A percentile compares a stretch with the other conserved stretches of the same genome.
Evolutionary conservation across 1,284 basidiomycete genomes (phyloP).

Genomic region (Cystobasidium slooffiae): DNA sequence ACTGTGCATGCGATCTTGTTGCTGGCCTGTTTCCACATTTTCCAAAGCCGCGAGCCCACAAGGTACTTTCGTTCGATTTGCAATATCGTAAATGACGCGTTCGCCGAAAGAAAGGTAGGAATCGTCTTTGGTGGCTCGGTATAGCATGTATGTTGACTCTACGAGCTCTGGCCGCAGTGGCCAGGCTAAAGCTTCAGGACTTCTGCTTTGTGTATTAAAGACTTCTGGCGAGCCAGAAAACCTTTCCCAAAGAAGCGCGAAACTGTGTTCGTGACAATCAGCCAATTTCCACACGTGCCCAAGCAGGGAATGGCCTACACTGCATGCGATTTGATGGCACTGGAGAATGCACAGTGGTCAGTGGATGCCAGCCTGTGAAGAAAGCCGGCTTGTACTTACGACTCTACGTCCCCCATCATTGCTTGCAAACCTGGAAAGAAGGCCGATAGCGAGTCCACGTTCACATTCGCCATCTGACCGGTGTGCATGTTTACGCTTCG

Average conservation of each 20-base stretch:
- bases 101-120: conserved; percentile 91
- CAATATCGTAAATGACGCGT: conserved; percentile 76
- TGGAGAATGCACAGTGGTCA: background rate
- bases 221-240: conserved; percentile 86
- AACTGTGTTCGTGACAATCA: conserved; percentile 60
- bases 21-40: conserved; percentile 74
- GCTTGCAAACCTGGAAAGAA: conserved; percentile 90
- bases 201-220: conserved; percentile 75
- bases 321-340: conserved; percentile 51
- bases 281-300: background rate
- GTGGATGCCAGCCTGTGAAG: conserved; percentile 5
- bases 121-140: conserved; percentile 86
- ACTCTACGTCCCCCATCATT: conserved; percentile 83
- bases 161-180: conserved; percentile 70
- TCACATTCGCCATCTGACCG: conserved; percentile 70
- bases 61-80: conserved; percentile 71
- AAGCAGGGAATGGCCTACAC: conserved; percentile 41
- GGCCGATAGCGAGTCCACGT: conserved; percentile 80
- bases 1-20: conserved; percentile 76
- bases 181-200: conserved; percentile 66
- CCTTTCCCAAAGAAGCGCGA: conserved; percentile 83
- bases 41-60: conserved; percentile 83
- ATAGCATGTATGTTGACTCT: conserved; percentile 92
- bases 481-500: conserved; percentile 76
- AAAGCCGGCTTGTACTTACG: conserved; percentile 66